Evolutionary conservation across 2,329 filamentous ascomycete species (phyloP).

Genomic region (Didymella glomerata): DNA sequence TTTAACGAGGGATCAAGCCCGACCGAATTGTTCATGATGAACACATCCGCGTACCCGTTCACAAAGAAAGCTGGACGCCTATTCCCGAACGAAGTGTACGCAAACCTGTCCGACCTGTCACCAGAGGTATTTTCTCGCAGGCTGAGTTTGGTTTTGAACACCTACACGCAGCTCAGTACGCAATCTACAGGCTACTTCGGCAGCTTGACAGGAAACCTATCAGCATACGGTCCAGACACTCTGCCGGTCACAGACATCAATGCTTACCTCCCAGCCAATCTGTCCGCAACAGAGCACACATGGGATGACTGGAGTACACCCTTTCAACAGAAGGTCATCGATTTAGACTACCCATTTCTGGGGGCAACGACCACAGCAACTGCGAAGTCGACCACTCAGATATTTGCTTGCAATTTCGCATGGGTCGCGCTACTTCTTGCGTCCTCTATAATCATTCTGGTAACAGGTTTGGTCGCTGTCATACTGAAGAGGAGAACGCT

Average conservation of each 20-base stretch:
- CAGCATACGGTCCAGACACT: constrained; percentile 39
- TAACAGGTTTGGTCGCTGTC: constrained; percentile 29
- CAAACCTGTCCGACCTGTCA: constrained; percentile 19
- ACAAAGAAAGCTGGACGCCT: background rate
- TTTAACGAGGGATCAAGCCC: background rate
- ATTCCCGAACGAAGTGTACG: background rate
- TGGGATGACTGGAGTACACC: background rate
- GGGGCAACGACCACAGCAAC: constrained; percentile 29
- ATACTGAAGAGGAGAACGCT: constrained; percentile 40
- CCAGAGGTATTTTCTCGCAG: constrained; percentile 32
- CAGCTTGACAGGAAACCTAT: constrained; percentile 31
- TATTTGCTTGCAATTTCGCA: constrained; percentile 40
- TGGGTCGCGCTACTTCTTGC: constrained; percentile 42
- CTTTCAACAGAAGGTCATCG: background rate
- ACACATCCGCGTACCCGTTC: background rate
- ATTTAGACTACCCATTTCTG: constrained; percentile 28
- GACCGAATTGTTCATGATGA: background rate
- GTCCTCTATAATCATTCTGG: constrained; percentile 30
- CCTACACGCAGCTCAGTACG: constrained; percentile 43
- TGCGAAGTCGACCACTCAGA: constrained; percentile 28
- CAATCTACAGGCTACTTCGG: constrained; percentile 38
- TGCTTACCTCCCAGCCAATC: constrained; percentile 33
- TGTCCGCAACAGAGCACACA: constrained; percentile 24
- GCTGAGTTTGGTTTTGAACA: constrained; percentile 40
- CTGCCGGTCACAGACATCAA: constrained; percentile 33